Evolutionary conservation across 2,329 filamentous ascomycete species (phyloP).

Genomic region (Graphiopsis chlorocephala): DNA sequence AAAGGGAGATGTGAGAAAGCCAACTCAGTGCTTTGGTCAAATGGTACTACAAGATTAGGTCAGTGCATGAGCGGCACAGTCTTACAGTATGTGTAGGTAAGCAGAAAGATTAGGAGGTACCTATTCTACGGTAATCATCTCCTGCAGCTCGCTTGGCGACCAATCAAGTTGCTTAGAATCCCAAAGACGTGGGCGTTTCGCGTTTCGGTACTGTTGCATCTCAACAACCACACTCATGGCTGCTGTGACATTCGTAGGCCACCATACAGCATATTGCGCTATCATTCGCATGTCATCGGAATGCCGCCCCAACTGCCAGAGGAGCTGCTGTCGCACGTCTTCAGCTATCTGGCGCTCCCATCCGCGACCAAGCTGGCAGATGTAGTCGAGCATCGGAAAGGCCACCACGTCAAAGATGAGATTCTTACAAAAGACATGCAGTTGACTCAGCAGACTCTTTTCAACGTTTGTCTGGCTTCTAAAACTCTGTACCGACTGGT

Average conservation of each 20-base stretch:
- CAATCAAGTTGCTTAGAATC: background rate
- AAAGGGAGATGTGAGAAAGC: too few species aligned
- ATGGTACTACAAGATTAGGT: too few species aligned
- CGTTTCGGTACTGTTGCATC: background rate
- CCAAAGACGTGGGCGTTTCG: background rate
- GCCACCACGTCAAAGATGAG: background rate
- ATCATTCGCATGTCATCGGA: background rate
- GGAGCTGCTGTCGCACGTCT: background rate
- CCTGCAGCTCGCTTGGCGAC: background rate
- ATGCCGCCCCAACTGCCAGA: background rate
- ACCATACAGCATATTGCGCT: background rate
- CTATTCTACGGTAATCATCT: too few species aligned
- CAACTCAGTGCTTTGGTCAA: too few species aligned
- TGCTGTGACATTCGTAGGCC: background rate
- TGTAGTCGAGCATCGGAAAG: background rate
- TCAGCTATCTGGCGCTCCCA: background rate
- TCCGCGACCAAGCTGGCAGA: background rate
- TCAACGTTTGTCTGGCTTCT: background rate
- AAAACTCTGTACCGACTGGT: background rate
- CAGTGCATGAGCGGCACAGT: too few species aligned
- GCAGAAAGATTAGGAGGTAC: background rate
- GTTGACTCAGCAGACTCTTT: background rate
- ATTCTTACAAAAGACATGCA: background rate
- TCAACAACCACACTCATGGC: background rate
- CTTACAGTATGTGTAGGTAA: too few species aligned